Percentiles rank a stretch among this genome's conserved stretches.
Evolutionary conservation across 2,329 filamentous ascomycete genomes (phyloP).

Genomic region (Hymenoscyphus fraxineus): DNA sequence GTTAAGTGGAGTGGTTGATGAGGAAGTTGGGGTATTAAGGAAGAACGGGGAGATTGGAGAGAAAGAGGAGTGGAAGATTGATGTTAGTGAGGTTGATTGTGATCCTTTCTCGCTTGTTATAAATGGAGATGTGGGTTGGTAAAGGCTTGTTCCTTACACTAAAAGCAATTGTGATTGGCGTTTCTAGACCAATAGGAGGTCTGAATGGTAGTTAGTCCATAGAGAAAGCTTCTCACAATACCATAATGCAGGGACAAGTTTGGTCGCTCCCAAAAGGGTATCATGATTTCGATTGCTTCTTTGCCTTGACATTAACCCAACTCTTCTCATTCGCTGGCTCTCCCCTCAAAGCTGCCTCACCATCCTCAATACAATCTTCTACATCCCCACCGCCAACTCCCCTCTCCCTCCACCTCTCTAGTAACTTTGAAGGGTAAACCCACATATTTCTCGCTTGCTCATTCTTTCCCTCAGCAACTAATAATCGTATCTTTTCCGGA

Average conservation of each 20-base stretch:
- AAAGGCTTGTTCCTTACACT: background rate
- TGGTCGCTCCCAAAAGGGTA: slow-evolving; percentile 6
- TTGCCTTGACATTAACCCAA: slow-evolving; percentile 23
- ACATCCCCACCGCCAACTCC: slow-evolving; percentile 35
- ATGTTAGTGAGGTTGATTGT: slow-evolving; percentile 73
- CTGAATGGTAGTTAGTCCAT: background rate
- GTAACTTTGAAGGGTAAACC: slow-evolving; percentile 23
- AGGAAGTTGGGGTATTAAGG: slow-evolving; percentile 3
- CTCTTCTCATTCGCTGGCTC: slow-evolving; percentile 26
- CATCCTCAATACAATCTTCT: slow-evolving; percentile 34
- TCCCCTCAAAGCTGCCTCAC: slow-evolving; percentile 33
- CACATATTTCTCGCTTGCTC: slow-evolving; percentile 56
- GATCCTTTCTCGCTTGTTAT: slow-evolving; percentile 81
- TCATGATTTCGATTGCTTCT: slow-evolving; percentile 17
- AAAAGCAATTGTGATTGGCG: background rate
- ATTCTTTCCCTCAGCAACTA: slow-evolving; percentile 56
- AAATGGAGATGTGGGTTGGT: background rate
- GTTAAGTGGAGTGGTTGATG: slow-evolving; percentile 38
- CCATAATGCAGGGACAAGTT: background rate
- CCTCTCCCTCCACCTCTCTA: slow-evolving; percentile 34
- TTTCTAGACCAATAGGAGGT: background rate
- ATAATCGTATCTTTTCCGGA: slow-evolving; percentile 45
- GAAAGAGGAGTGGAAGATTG: slow-evolving; percentile 43
- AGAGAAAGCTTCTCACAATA: background rate
- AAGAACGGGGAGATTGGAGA: slow-evolving; percentile 28